Conservation (phyloP, 352 stramenopile genomes). For the Aphanomyces astaci region DNA sequence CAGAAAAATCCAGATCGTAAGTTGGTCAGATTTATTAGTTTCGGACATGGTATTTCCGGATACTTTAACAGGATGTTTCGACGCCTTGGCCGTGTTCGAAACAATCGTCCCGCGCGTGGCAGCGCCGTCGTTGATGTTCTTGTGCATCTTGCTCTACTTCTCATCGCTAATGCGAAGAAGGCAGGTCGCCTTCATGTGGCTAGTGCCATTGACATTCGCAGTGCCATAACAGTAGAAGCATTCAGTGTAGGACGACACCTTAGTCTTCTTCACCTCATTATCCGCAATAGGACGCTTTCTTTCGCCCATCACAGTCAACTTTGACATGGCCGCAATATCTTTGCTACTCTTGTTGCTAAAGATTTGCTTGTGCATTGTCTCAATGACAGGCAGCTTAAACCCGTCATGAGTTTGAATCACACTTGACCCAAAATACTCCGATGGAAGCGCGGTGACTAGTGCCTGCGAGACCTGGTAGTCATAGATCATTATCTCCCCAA, state of each 20-base stretch:
- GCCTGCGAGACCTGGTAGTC: not conserved
- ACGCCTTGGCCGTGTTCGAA: not conserved
- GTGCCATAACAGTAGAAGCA: not conserved
- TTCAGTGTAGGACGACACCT: not conserved
- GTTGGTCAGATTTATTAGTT: not conserved
- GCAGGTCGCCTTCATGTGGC: not conserved
- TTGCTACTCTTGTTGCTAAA: not conserved
- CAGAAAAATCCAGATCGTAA: no score
- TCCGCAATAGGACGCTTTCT: not conserved
- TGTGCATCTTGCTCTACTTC: not conserved
- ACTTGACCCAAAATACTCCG: not conserved
- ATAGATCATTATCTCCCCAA: not conserved
- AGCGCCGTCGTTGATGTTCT: not conserved
- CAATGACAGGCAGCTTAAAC: not conserved
- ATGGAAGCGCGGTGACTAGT: not conserved
- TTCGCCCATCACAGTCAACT: not conserved
- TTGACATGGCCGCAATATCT: not conserved
- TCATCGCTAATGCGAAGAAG: not conserved
- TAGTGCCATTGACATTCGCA: no score
- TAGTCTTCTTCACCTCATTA: not conserved
- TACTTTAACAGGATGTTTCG: no score
- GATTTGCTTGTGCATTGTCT: not conserved
- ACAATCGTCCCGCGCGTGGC: not conserved
- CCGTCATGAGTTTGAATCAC: not conserved
- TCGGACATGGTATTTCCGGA: not conserved